phyloP scores from a whole-genome alignment of 2,329 filamentous ascomycete species.

The Rhexocercosporidium sp. region DNA sequence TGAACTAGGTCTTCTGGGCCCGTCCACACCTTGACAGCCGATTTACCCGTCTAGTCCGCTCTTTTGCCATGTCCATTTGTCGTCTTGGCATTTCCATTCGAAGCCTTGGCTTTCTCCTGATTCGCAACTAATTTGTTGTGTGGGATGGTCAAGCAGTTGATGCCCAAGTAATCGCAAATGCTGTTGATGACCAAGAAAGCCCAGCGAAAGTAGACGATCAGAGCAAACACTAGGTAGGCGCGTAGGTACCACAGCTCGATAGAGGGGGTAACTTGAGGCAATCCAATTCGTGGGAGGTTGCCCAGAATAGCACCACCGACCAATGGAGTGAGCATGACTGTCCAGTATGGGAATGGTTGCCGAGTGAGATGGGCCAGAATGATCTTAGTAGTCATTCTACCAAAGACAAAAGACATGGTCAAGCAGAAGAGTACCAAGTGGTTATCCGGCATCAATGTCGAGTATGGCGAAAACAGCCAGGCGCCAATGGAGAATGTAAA shows the following conservation, averaged over 20 bases:
- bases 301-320: conserved; percentile 82
- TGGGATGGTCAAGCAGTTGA: conserved; percentile 91
- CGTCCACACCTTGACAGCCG: not conserved
- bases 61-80: conserved; percentile 37
- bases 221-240: conserved; percentile 81
- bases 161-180: conserved; percentile 91
- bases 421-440: conserved; percentile 90
- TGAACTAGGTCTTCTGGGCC: conserved; percentile 4
- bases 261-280: conserved; percentile 67
- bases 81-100: conserved; percentile 31
- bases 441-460: conserved; percentile 79
- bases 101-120: conserved; percentile 34
- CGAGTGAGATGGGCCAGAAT: conserved; percentile 93
- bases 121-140: conserved; percentile 51
- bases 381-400: conserved; percentile 98
- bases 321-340: conserved; percentile 85
- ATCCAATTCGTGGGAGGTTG: conserved; percentile 80
- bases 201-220: conserved; percentile 91
- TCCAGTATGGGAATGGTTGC: conserved; percentile 97
- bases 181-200: conserved; percentile 87
- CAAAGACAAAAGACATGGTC: conserved; percentile 96
- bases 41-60: conserved; percentile 29
- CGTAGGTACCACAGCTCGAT: conserved; percentile 83
- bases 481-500: conserved; percentile 76
- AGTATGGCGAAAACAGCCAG: conserved; percentile 92